phyloP scores from a whole-genome alignment of 1,284 basidiomycete species.

The Exobasidium cylindrosporum region DNA sequence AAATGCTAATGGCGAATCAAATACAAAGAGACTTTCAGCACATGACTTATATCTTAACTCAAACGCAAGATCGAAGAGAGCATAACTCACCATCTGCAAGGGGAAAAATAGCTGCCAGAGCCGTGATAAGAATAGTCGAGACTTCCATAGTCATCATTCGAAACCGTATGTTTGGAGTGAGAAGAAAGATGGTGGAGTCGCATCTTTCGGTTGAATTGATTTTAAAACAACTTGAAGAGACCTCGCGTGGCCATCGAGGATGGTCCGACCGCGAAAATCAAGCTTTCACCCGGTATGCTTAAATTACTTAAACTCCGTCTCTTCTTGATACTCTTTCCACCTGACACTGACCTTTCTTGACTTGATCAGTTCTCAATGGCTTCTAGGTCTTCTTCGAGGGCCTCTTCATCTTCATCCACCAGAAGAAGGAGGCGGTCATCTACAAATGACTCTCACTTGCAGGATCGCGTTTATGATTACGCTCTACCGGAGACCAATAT shows the following conservation, averaged over 20 bases:
- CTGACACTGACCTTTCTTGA: no score
- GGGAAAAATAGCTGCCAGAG: not conserved
- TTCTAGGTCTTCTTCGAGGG: not conserved
- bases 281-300: no score
- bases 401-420: not conserved
- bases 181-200: not conserved
- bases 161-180: not conserved
- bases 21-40: no score
- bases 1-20: not conserved
- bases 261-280: not conserved
- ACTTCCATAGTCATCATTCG: not conserved
- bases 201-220: no score
- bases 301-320: no score
- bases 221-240: no score
- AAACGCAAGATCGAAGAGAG: no score
- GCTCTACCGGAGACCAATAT: conserved; percentile 2
- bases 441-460: not conserved
- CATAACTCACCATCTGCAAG: not conserved
- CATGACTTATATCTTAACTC: no score
- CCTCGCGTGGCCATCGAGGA: not conserved
- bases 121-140: not conserved
- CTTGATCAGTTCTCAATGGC: no score
- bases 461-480: not conserved
- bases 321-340: no score
- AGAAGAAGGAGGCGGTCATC: not conserved